Percentiles rank a stretch among this genome's conserved stretches.
These are phyloP conservation scores for Fagus crenata DNA, from an alignment of 306 rosid genomes.

Conservation along the genomic window DNA sequence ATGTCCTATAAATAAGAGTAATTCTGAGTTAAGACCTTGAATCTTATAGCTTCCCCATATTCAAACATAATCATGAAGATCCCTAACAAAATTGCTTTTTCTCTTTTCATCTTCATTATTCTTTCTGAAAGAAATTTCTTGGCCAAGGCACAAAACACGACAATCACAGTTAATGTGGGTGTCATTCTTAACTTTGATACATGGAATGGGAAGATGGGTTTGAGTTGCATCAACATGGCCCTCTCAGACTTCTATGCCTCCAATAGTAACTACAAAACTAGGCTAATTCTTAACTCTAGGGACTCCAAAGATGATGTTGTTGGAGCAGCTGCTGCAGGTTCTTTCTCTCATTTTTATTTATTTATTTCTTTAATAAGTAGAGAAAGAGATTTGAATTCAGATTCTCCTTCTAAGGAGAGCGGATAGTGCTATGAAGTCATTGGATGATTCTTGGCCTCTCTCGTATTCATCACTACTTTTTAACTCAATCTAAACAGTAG, in stretches of 20 bases:
- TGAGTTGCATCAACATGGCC: constrained; percentile 33
- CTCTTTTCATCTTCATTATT: neutral
- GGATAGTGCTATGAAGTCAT: no score
- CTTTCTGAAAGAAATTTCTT: neutral
- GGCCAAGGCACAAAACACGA: neutral
- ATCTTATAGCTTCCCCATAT: neutral
- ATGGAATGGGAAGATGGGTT: constrained; percentile 4
- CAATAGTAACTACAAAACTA: constrained; percentile 32
- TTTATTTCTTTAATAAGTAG: no score
- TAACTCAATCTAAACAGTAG: no score
- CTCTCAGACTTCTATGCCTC: constrained; percentile 38
- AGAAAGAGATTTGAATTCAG: neutral
- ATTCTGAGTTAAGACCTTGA: neutral
- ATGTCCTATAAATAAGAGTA: neutral
- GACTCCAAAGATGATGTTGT: constrained; percentile 17
- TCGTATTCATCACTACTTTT: no score
- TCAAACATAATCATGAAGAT: neutral
- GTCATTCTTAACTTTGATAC: constrained; percentile 17
- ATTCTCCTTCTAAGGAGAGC: neutral
- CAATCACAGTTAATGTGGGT: constrained; percentile 10
- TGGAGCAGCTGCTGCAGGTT: constrained; percentile 34
- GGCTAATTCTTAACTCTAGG: constrained; percentile 22
- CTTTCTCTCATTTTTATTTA: neutral
- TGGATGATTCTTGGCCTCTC: no score
- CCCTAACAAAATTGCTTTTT: neutral